Percentiles rank a stretch among this genome's conserved stretches.
phyloP scores from a whole-genome alignment of 768 basidiomycete genomes.

The Pilatotrama ljubarskyi region DNA sequence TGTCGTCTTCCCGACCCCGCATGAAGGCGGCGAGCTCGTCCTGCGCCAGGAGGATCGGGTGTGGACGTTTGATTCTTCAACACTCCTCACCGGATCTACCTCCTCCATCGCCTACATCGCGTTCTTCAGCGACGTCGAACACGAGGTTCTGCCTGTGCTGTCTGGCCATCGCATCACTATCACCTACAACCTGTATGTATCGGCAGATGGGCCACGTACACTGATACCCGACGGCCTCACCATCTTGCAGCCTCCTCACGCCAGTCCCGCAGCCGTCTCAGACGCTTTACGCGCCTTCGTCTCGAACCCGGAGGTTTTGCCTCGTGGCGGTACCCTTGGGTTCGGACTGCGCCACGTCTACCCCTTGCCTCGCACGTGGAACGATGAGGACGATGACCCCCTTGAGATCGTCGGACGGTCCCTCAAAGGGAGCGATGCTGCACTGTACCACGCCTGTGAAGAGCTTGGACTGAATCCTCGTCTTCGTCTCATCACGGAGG shows the following conservation, averaged over 20 bases:
- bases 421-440: slow-evolving; percentile 10
- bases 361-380: background rate
- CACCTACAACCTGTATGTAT: slow-evolving; percentile 43
- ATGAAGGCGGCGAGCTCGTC: slow-evolving; percentile 46
- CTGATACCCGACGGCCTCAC: background rate
- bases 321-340: slow-evolving; percentile 40
- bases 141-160: slow-evolving; percentile 43
- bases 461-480: slow-evolving; percentile 1
- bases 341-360: slow-evolving; percentile 41
- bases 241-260: background rate
- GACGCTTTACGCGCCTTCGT: slow-evolving; percentile 31
- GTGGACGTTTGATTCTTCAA: slow-evolving; percentile 36
- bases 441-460: background rate
- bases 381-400: background rate
- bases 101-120: slow-evolving; percentile 37
- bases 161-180: slow-evolving; percentile 45
- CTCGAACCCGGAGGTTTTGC: slow-evolving; percentile 30
- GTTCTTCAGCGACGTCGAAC: slow-evolving; percentile 47
- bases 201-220: background rate
- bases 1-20: slow-evolving; percentile 44
- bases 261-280: slow-evolving; percentile 12
- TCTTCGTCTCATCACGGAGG: background rate
- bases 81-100: slow-evolving; percentile 13
- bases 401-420: no score
- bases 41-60: slow-evolving; percentile 27